Conservation (phyloP, 164 flowering plant genomes). For the Annona cherimola region DNA sequence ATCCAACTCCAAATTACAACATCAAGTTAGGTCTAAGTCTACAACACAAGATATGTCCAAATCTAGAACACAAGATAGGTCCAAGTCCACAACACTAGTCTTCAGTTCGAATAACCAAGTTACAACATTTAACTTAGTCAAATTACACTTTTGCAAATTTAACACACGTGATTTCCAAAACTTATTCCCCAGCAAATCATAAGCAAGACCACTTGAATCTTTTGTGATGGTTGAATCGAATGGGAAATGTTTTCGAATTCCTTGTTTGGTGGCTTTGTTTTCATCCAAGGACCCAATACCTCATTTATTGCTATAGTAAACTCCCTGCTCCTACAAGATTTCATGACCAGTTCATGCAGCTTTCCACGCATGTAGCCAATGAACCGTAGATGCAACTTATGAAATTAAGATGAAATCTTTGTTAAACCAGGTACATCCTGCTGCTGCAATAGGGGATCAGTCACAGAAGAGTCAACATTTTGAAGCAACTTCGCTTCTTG, state of each 20-base stretch:
- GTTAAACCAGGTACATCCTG: conserved; percentile 12
- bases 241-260: conserved; percentile 45
- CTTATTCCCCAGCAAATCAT: conserved; percentile 12
- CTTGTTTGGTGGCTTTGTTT: conserved; percentile 75
- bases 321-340: conserved; percentile 85
- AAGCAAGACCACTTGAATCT: conserved; percentile 8
- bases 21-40: too few relatives aligned
- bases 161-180: conserved; percentile 41
- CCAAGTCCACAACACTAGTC: too few relatives aligned
- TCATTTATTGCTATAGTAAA: conserved; percentile 92
- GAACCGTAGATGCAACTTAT: conserved; percentile 77
- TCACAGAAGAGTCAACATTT: conserved; percentile 22
- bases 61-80: too few relatives aligned
- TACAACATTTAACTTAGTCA: too few relatives aligned
- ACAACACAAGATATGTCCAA: too few relatives aligned
- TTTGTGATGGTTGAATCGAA: conserved; percentile 20
- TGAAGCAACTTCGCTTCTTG: conserved; percentile 22
- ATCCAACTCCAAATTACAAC: too few relatives aligned
- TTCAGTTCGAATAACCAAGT: too few relatives aligned
- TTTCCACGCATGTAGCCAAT: conserved; percentile 84
- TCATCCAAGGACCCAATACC: conserved; percentile 92
- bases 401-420: conserved; percentile 34
- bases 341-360: conserved; percentile 96
- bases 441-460: conserved; percentile 18
- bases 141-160: too few relatives aligned